Evolutionary conservation across 306 rosid species (phyloP), one percentile per base, ranked within the genome.

Genomic region (Corylus heterophylla): DNA sequence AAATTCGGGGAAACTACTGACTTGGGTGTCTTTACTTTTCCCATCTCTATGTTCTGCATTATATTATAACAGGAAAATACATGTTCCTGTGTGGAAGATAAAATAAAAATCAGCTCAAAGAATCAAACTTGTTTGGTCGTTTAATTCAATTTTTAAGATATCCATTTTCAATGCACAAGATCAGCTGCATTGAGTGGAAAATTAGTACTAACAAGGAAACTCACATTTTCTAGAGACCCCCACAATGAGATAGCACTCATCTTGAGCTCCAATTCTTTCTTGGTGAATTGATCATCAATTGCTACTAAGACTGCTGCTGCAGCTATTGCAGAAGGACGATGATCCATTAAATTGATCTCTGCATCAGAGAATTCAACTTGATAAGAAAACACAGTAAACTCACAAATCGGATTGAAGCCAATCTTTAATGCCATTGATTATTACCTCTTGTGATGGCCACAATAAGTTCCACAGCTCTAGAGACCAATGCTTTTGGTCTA

Each of bases 251-350:
- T 77, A 68, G 37, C 25, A 18, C 81, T 87, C 76, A 91, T 75
- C 81, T 78, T 84, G 80, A 87, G 76, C 83, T 92, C 90, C 75
- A 92, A 59, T 4, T 75, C 69, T 4, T 86, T 83, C 83, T 87
- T 82, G 10, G 88, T 84, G 71, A 91, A 86, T 78, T 83, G 86
- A 56, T 79, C 73, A 84, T 86, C 90, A 73, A 74, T 80, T 64
- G 90, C 89, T 69, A 90, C 97, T 56, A 95, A 85, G 70, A 91
- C 83, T 22, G 98, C 90, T 25, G 97, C 92, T 2, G 92, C 96
- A 9, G 98, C 97, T 50, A 95, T 85, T 54, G 90, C 18, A 16
- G 97, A 92, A 31, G 98, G 92, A 44, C 91, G 61, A 73, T 84
- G 87, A 84, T 89, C 87, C 84, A 84, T 82, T 79, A 87, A 88